Percentiles rank a stretch among this genome's conserved stretches.
These are phyloP conservation scores for Podila clonocystis DNA, from an alignment of 192 early-diverging fungal genomes.

Conservation along the genomic window DNA sequence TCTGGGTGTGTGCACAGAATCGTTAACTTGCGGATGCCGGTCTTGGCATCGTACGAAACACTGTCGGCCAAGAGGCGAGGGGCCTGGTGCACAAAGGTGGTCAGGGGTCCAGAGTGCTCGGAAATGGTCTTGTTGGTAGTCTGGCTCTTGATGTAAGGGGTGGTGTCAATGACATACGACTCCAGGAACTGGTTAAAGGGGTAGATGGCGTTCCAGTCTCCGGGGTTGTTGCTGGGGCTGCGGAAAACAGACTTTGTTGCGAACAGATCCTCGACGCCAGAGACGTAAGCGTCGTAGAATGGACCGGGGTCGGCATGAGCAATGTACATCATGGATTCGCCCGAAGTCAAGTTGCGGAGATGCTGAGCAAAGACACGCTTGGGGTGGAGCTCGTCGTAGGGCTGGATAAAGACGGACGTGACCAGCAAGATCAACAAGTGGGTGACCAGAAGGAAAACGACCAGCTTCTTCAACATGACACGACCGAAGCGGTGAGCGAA, in stretches of 20 bases:
- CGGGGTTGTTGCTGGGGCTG: slow-evolving; percentile 42
- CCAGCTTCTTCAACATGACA: slow-evolving; percentile 25
- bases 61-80: slow-evolving; percentile 56
- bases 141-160: slow-evolving; percentile 34
- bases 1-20: slow-evolving; percentile 55
- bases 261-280: slow-evolving; percentile 53
- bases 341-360: slow-evolving; percentile 69
- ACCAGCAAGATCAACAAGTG: slow-evolving; percentile 52
- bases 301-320: slow-evolving; percentile 71
- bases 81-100: slow-evolving; percentile 30
- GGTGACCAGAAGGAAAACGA: slow-evolving; percentile 45
- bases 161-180: slow-evolving; percentile 52
- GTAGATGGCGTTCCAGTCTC: slow-evolving; percentile 70
- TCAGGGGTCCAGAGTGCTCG: slow-evolving; percentile 16
- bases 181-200: slow-evolving; percentile 73
- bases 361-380: slow-evolving; percentile 72
- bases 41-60: slow-evolving; percentile 57
- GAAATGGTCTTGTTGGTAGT: slow-evolving; percentile 41
- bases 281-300: slow-evolving; percentile 55
- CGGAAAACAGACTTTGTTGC: slow-evolving; percentile 45
- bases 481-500: slow-evolving; percentile 62
- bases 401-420: slow-evolving; percentile 47
- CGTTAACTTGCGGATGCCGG: slow-evolving; percentile 59
- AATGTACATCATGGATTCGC: slow-evolving; percentile 63
- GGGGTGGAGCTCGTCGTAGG: slow-evolving; percentile 72